phyloP scores from a whole-genome alignment of 352 stramenopile genomes.

The Lagenidium sp. region DNA sequence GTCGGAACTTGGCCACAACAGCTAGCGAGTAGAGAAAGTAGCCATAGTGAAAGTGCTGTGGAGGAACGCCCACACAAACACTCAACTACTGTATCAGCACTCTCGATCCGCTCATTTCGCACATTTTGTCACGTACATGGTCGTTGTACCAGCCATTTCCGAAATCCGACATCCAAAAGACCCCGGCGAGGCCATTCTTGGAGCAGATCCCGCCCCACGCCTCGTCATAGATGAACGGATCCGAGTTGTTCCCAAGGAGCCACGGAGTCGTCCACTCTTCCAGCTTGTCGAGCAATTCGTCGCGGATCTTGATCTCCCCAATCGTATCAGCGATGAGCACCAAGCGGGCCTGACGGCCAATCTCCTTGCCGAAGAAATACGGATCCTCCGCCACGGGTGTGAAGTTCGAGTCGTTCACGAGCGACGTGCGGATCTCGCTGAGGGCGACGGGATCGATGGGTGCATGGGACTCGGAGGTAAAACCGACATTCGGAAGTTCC shows the following conservation, averaged over 20 bases:
- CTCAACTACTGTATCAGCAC: no score
- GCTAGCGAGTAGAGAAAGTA: constrained; percentile 87
- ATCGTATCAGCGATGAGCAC: constrained; percentile 78
- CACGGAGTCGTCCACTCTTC: constrained; percentile 67
- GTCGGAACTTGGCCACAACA: constrained; percentile 73
- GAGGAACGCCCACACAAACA: neutral
- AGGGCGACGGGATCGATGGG: constrained; percentile 18
- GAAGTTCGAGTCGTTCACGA: constrained; percentile 65
- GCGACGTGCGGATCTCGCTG: constrained; percentile 35
- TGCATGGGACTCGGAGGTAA: constrained; percentile 11
- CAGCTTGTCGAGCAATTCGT: constrained; percentile 49
- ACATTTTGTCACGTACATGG: constrained; percentile 73
- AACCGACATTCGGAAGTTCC: constrained; percentile 36
- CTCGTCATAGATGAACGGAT: constrained; percentile 90
- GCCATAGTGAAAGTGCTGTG: constrained; percentile 95
- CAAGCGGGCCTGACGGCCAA: constrained; percentile 61
- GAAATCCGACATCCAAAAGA: constrained; percentile 89
- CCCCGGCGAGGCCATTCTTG: constrained; percentile 82
- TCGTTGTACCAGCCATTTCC: constrained; percentile 91
- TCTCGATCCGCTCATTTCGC: no score
- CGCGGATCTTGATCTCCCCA: constrained; percentile 23
- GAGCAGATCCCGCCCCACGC: constrained; percentile 91
- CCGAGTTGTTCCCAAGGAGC: constrained; percentile 63
- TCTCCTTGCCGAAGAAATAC: constrained; percentile 87
- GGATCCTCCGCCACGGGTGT: constrained; percentile 48